Evolutionary conservation across 768 basidiomycete species (phyloP).

Genomic region (Suillus hirtellus): DNA sequence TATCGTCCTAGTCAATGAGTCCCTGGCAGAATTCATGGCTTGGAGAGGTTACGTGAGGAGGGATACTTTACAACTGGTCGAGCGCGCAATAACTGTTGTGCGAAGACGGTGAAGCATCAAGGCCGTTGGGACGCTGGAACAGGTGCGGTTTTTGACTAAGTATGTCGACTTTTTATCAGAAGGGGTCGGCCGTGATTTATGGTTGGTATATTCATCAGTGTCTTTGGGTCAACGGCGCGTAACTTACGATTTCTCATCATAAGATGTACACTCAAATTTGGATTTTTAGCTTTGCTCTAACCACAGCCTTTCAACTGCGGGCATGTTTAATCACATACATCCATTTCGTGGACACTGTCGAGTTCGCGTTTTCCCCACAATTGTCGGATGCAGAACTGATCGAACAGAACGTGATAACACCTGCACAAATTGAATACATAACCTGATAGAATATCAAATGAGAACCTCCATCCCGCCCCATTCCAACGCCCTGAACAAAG

Average conservation of each 20-base stretch:
- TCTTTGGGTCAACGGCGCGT: background rate
- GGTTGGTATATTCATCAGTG: background rate
- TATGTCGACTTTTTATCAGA: slow-evolving; percentile 58
- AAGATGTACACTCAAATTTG: too few relatives aligned
- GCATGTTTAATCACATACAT: too few relatives aligned
- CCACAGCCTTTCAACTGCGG: too few relatives aligned
- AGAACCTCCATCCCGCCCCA: background rate
- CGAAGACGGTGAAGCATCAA: slow-evolving; percentile 79
- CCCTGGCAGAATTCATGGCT: slow-evolving; percentile 56
- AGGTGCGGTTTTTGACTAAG: slow-evolving; percentile 81
- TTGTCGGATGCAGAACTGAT: too few relatives aligned
- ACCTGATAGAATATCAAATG: too few relatives aligned
- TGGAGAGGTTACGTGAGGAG: slow-evolving; percentile 29
- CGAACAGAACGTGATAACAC: too few relatives aligned
- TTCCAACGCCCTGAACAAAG: background rate
- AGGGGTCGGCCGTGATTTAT: background rate
- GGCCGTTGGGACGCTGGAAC: slow-evolving; percentile 92
- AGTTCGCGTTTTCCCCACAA: too few relatives aligned
- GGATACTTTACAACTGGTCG: slow-evolving; percentile 66
- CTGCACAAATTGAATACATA: too few relatives aligned
- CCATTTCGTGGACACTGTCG: too few relatives aligned
- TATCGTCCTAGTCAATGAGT: slow-evolving; percentile 50
- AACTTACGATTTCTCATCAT: too few relatives aligned
- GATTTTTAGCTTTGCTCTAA: too few relatives aligned
- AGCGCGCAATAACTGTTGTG: slow-evolving; percentile 71